A percentile compares a stretch with the other conserved stretches of the same genome.
These are phyloP conservation scores for Coemansia sp. DNA, from an alignment of 371 early-diverging fungal genomes.

Conservation along the genomic window DNA sequence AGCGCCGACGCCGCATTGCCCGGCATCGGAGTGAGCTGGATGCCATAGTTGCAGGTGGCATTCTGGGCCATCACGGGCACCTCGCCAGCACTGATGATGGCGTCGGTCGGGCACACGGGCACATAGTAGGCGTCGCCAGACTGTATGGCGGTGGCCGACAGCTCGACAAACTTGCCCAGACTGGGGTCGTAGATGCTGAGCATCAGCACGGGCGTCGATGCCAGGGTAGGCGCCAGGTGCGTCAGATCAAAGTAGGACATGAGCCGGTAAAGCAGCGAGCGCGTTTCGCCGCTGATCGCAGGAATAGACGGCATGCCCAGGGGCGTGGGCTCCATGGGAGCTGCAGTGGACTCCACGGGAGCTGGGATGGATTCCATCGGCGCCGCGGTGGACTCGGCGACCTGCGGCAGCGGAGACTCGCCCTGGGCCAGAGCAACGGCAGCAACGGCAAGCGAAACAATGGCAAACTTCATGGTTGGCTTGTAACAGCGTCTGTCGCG, in stretches of 20 bases:
- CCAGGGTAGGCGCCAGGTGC: not conserved
- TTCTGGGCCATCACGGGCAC: not conserved
- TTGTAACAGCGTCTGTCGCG: too few relatives aligned
- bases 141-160: slow-evolving; percentile 7
- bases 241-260: slow-evolving; percentile 24
- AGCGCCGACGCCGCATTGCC: not conserved
- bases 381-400: not conserved
- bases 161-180: slow-evolving; percentile 7
- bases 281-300: not conserved
- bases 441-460: not conserved
- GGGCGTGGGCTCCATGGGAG: not conserved
- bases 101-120: slow-evolving; percentile 18
- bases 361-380: not conserved
- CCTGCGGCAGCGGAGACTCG: not conserved
- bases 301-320: not conserved
- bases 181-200: slow-evolving; percentile 15
- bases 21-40: slow-evolving; percentile 6
- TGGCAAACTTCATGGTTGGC: too few relatives aligned
- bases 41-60: slow-evolving; percentile 3
- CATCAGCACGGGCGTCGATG: slow-evolving; percentile 13
- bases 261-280: slow-evolving; percentile 15
- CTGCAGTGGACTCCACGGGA: not conserved
- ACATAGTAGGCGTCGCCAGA: slow-evolving; percentile 18
- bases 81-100: not conserved
- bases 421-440: not conserved